Base-by-base conservation (phyloP, 805 yeast genomes). In the Metschnikowia proteae region DNA sequence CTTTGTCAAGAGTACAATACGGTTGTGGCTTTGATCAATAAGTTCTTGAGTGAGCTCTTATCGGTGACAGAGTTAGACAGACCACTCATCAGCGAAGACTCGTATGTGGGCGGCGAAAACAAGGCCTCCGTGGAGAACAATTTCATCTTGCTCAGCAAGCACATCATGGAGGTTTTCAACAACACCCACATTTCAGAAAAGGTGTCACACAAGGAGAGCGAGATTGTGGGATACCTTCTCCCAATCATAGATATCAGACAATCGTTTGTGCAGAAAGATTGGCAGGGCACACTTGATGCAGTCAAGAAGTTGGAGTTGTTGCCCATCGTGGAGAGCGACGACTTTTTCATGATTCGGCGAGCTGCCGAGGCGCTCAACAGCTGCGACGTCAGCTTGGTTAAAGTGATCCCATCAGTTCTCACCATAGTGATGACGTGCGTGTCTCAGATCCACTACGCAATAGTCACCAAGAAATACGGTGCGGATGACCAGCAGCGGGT, bases 1-100 rank as follows among this genome's bases (percentile, higher is more conserved):
- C 77, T 92, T 55, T 82, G 96, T 42, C 95, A 88, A 66, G 96
- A 91, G 57, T 86, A 86, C 64, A 86, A 86, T 61, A 83, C 86
- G 29, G 97, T 89, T 10, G 78, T 92, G 6, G 66, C 78, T 1
- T 77, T 89, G 50, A 80, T 90, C 55, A 90, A 88, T 68, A 78
- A 82, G 58, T 68, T 88, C 29, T 70, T 94, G 33, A 89, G 96
- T 31, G 96, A 91, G 62, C 75, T 83, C 22, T 71, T 92, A 46
- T 76, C 87, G 43, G 76, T 84, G 45, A 79, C 85, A 3, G 96
- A 87, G 54, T 70, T 86, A 51, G 85, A 82, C 48, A 78, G 77
- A 58, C 78, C 84, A 7, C 68, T 83, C 30, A 62, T 75, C 26
- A 60, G 59, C 60, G 66, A 76, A 70, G 49, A 63, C 43, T 68